phyloP scores from a whole-genome alignment of 164 flowering plant species.

The Magnolia changhungtana region DNA sequence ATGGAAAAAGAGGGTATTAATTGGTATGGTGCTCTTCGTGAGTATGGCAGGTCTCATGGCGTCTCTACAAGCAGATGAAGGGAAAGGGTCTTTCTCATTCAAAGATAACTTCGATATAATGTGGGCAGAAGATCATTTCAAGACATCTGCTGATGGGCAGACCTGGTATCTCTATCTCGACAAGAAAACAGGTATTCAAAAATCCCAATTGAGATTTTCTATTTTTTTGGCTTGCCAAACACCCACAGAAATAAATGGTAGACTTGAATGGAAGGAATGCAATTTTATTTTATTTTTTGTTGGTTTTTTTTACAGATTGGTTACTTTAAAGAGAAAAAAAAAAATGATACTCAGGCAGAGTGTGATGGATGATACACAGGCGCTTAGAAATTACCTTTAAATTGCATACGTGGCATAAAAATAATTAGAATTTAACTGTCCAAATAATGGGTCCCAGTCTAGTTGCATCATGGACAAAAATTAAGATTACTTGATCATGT shows the following conservation, averaged over 20 bases:
- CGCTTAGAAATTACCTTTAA: no score
- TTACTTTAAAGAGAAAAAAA: no score
- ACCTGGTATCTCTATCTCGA: slow-evolving; percentile 81
- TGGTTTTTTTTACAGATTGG: not conserved
- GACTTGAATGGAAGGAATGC: not conserved
- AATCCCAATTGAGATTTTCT: not conserved
- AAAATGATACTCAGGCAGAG: no score
- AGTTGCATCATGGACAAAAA: no score
- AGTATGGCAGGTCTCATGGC: slow-evolving; percentile 31
- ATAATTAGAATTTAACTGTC: no score
- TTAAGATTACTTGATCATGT: no score
- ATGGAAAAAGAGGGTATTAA: slow-evolving; percentile 29
- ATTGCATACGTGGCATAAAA: no score
- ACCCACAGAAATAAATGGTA: not conserved
- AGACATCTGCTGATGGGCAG: slow-evolving; percentile 78
- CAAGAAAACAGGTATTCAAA: slow-evolving; percentile 69
- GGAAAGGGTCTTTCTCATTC: slow-evolving; percentile 40
- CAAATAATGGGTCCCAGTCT: no score
- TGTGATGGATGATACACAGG: no score
- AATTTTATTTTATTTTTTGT: not conserved
- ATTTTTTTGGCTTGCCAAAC: not conserved
- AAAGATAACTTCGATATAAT: slow-evolving; percentile 64
- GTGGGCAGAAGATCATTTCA: slow-evolving; percentile 82
- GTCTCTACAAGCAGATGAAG: slow-evolving; percentile 32
- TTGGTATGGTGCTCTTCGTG: slow-evolving; percentile 25